Conservation (phyloP, 805 yeast genomes). For the Groenewaldozyma salmanticensis region DNA sequence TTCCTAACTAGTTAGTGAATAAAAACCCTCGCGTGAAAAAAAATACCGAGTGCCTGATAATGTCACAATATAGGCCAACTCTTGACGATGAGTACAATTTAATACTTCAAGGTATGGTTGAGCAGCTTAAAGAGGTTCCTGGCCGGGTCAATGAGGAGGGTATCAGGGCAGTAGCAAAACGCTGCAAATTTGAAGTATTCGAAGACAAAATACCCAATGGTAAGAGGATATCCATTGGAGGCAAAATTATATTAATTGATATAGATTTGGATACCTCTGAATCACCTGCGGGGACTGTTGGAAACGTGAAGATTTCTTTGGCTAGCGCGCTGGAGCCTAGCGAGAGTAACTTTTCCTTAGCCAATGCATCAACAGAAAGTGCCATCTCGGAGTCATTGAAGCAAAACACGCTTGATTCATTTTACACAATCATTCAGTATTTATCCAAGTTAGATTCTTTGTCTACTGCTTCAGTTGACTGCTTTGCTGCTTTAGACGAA, state of each 20-base stretch:
- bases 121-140: constrained; percentile 24
- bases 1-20: no score
- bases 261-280: constrained; percentile 15
- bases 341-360: constrained; percentile 15
- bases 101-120: constrained; percentile 8
- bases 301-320: constrained; percentile 22
- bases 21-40: no score
- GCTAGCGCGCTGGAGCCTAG: constrained; percentile 18
- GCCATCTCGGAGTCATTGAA: constrained; percentile 21
- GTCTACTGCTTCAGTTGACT: constrained; percentile 26
- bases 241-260: constrained; percentile 30
- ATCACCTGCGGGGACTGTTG: constrained; percentile 14
- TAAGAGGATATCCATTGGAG: constrained; percentile 29
- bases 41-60: no score
- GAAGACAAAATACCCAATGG: constrained; percentile 25
- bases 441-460: constrained; percentile 28
- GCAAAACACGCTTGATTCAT: constrained; percentile 26
- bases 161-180: constrained; percentile 25
- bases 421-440: constrained; percentile 24
- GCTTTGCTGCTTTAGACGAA: constrained; percentile 26
- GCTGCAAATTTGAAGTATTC: constrained; percentile 27
- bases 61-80: not conserved
- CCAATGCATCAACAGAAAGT: constrained; percentile 16
- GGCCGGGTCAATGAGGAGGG: constrained; percentile 28
- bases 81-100: constrained; percentile 5